phyloP scores from a whole-genome alignment of 1,284 basidiomycete genomes.

The Pseudozyma tsukubaensis region DNA sequence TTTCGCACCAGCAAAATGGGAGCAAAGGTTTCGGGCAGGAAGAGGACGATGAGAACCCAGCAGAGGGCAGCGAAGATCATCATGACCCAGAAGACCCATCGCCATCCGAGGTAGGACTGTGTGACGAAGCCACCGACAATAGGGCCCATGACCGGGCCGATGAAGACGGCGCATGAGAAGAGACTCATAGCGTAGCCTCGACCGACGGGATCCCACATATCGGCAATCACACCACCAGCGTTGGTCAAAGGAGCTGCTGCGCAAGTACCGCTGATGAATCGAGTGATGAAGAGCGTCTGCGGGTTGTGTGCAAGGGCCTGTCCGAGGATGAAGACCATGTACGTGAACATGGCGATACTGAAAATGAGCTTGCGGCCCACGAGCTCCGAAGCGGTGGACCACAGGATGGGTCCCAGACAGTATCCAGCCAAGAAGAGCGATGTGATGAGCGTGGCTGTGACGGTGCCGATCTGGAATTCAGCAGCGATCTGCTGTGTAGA shows the following conservation, averaged over 20 bases:
- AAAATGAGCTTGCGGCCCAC: constrained; percentile 65
- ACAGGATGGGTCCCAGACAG: constrained; percentile 48
- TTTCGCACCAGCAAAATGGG: constrained; percentile 64
- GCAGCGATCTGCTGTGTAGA: constrained; percentile 26
- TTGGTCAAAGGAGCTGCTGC: constrained; percentile 45
- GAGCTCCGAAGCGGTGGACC: constrained; percentile 56
- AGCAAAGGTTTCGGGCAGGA: constrained; percentile 68
- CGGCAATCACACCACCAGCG: constrained; percentile 60
- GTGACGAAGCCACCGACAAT: constrained; percentile 62
- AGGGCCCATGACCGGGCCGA: constrained; percentile 40
- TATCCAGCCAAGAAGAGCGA: constrained; percentile 65
- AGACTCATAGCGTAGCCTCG: constrained; percentile 64
- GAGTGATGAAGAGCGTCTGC: constrained; percentile 58
- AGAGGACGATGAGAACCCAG: constrained; percentile 58
- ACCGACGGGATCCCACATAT: constrained; percentile 65
- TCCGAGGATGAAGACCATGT: constrained; percentile 62
- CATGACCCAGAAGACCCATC: constrained; percentile 66
- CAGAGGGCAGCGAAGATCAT: constrained; percentile 58
- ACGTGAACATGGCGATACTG: constrained; percentile 57
- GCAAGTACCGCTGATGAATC: constrained; percentile 61
- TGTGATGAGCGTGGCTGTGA: constrained; percentile 61
- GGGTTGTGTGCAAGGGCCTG: constrained; percentile 59
- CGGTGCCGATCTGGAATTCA: constrained; percentile 43
- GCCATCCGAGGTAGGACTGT: constrained; percentile 63
- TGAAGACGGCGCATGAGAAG: constrained; percentile 64